Conservation (phyloP, 768 basidiomycete species). For the Paxillus ammoniavirescens region DNA sequence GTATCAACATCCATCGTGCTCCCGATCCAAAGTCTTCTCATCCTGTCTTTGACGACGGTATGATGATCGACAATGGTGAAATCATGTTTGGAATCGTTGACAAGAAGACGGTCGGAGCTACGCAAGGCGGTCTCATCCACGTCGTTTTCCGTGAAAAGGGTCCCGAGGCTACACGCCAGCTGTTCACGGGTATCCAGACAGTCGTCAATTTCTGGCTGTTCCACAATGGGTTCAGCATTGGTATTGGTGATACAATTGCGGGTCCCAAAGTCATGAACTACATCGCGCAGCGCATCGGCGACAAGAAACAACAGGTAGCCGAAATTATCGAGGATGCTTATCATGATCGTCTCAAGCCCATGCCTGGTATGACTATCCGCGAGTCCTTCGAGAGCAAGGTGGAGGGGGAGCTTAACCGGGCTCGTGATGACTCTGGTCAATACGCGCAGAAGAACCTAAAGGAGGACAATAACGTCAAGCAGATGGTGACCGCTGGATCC, state of each 20-base stretch:
- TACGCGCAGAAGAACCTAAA: slow-evolving; percentile 97
- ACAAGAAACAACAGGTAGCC: slow-evolving; percentile 78
- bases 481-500: slow-evolving; percentile 99
- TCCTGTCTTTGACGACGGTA: slow-evolving; percentile 89
- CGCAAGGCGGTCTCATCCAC: slow-evolving; percentile 92
- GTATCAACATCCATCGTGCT: slow-evolving; percentile 87
- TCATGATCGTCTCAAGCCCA: slow-evolving; percentile 82
- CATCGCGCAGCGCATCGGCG: slow-evolving; percentile 80
- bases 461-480: slow-evolving; percentile 99
- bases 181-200: slow-evolving; percentile 93
- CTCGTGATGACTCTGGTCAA: slow-evolving; percentile 94
- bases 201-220: slow-evolving; percentile 99
- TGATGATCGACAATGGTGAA: slow-evolving; percentile 96
- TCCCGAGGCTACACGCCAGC: slow-evolving; percentile 81
- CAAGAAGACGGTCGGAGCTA: slow-evolving; percentile 98
- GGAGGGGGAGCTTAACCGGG: slow-evolving; percentile 87
- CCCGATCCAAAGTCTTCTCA: slow-evolving; percentile 77
- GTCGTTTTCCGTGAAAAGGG: slow-evolving; percentile 98
- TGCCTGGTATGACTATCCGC: slow-evolving; percentile 98
- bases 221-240: slow-evolving; percentile 98
- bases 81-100: slow-evolving; percentile 93
- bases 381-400: slow-evolving; percentile 96
- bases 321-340: slow-evolving; percentile 79
- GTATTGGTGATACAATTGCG: slow-evolving; percentile 98
- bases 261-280: slow-evolving; percentile 83